phyloP scores from a whole-genome alignment of 75 land plant genomes.

The Cunninghamia lanceolata region DNA sequence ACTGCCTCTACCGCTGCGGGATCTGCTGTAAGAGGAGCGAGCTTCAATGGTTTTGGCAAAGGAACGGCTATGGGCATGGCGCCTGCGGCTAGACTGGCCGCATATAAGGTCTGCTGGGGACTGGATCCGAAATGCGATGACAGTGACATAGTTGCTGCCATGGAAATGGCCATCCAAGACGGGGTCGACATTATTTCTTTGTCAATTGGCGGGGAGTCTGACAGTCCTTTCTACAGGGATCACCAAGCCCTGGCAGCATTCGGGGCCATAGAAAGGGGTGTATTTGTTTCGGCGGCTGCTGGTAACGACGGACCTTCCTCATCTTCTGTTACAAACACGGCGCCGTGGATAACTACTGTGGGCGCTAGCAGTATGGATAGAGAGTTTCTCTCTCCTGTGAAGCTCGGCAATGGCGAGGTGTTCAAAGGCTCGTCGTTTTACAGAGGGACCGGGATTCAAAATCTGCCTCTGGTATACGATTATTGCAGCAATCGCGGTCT shows the following conservation, averaged over 20 bases:
- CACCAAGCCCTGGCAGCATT: constrained; percentile 28
- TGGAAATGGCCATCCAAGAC: constrained; percentile 1
- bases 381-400: too few relatives aligned
- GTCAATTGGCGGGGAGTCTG: constrained; percentile 22
- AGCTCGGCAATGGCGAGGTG: neutral
- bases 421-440: constrained; percentile 17
- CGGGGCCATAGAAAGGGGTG: neutral
- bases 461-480: neutral
- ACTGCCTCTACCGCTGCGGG: neutral
- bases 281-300: constrained; percentile 35
- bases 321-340: constrained; percentile 17
- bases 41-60: too few relatives aligned
- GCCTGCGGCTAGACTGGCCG: constrained; percentile 47
- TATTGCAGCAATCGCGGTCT: neutral
- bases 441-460: too few relatives aligned
- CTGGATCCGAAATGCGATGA: constrained; percentile 5
- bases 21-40: neutral
- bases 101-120: constrained; percentile 25
- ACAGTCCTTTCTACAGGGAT: constrained; percentile 2
- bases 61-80: constrained; percentile 24
- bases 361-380: too few relatives aligned
- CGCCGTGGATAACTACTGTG: too few relatives aligned
- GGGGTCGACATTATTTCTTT: constrained; percentile 44
- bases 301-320: constrained; percentile 30
- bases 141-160: constrained; percentile 33